A percentile compares a stretch with the other conserved stretches of the same genome.
These are phyloP conservation scores for Saraca asoca DNA, from an alignment of 331 rosid genomes.

Conservation along the genomic window DNA sequence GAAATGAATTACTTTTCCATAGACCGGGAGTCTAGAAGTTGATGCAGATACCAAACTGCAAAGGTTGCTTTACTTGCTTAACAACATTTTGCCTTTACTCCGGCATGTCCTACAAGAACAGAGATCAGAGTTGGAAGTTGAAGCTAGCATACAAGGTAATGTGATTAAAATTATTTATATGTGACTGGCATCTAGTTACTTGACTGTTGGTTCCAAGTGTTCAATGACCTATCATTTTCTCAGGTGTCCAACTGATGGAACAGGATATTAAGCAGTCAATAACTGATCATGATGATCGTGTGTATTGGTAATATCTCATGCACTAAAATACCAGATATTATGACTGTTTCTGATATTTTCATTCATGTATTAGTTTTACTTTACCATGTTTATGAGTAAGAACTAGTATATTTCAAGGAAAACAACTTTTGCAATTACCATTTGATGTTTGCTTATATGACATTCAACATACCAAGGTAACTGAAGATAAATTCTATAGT, in stretches of 20 bases:
- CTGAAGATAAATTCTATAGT: not conserved
- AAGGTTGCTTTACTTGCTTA: conserved; percentile 56
- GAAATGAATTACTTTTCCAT: conserved; percentile 33
- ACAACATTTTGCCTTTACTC: conserved; percentile 59
- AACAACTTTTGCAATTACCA: not conserved
- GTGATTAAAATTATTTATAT: conserved; percentile 24
- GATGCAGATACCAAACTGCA: conserved; percentile 46
- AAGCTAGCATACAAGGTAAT: conserved; percentile 50
- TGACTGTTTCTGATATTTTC: conserved; percentile 29
- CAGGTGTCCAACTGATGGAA: conserved; percentile 51
- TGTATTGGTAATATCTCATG: conserved; percentile 57
- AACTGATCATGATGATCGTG: conserved; percentile 62
- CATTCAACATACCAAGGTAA: not conserved
- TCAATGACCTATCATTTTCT: conserved; percentile 30
- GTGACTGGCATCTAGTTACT: conserved; percentile 26
- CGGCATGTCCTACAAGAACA: conserved; percentile 57
- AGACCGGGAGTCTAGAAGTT: conserved; percentile 48
- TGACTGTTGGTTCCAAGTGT: conserved; percentile 23
- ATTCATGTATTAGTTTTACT: conserved; percentile 24
- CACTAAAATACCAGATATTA: conserved; percentile 27
- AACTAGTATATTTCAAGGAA: not conserved
- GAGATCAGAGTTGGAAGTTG: conserved; percentile 52
- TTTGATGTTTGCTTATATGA: conserved; percentile 14
- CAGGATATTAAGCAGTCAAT: conserved; percentile 49
- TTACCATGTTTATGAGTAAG: conserved; percentile 1